Base-by-base conservation (phyloP, 345 rosid species). In the Linum tenue region DNA sequence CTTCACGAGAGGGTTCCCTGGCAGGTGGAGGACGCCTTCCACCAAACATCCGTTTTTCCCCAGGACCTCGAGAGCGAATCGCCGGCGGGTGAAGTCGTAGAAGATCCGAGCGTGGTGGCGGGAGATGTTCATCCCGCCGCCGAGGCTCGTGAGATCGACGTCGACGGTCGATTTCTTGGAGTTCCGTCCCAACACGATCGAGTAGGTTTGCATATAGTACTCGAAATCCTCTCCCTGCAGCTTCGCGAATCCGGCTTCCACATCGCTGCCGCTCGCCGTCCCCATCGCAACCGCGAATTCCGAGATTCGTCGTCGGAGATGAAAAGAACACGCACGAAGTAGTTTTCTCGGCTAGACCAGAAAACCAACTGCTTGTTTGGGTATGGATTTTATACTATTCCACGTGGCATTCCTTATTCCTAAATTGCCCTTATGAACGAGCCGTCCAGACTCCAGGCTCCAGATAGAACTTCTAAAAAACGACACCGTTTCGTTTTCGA, bases 41-140 rank as follows among this genome's bases (percentile, higher is more conserved):
- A 92, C 97, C 62, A 88, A 79, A 70, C 98, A 92, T 15, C 98
- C 98, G 64, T 92, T 92, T 75, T 92, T 92, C 14, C 98, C 98
- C 15, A 92, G 86, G 50, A 92, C 98, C 79, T 92, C 97, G 3
- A 92, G 95, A 0, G 98, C 95, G 64, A 92, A 92, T 15, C 96
- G 97, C 22, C 97, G 97, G 64, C 97, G 88, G n/a, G 98, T 74
- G 81, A 92, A 92, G 71, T 92, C 96, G 77, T 90, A 90, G 72
- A 88, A 90, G 63, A 92, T 86, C 77, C 98, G 90, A 14, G 98
- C 94, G 57, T 92, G 96, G 73, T 90, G 83, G 59, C 97, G 94
- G 14, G 96, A 92, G 64, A 92, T 92, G 84, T 90, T 92, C 97
- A 92, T 92, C 39, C 96, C 98, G 14, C 98, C 97, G 60, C 97